Evolutionary conservation across 1,139 yeast genomes (phyloP).

Genomic region (Sugiyamaella japonica): DNA sequence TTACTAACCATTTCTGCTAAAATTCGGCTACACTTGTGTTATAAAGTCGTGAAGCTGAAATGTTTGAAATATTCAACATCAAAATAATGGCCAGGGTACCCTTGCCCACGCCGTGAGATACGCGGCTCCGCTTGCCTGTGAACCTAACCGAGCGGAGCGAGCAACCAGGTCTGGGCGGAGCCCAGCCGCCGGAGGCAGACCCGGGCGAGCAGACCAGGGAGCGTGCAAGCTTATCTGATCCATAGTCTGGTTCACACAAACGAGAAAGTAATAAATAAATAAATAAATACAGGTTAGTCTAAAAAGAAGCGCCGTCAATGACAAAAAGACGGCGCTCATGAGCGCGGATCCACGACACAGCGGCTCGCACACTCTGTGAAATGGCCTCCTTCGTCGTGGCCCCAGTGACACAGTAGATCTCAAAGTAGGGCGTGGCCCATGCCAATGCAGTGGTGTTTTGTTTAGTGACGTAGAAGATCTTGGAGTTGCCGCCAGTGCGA

Average conservation of each 20-base stretch:
- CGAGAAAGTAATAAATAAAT: background rate
- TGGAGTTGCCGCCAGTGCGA: conserved; percentile 28
- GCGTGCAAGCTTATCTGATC: too few relatives aligned
- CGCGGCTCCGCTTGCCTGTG: background rate
- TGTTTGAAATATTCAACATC: too few relatives aligned
- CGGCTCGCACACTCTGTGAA: conserved; percentile 52
- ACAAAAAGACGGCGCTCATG: conserved; percentile 61
- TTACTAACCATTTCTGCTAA: too few relatives aligned
- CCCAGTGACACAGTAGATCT: conserved; percentile 55
- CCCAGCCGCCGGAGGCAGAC: too few relatives aligned
- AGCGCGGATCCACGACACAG: conserved; percentile 57
- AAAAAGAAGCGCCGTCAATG: conserved; percentile 58
- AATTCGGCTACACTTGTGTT: too few relatives aligned
- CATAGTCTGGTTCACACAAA: too few relatives aligned
- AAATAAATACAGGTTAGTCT: conserved; percentile 1
- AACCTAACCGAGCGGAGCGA: too few relatives aligned
- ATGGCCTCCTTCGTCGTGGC: conserved; percentile 49
- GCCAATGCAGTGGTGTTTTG: conserved; percentile 51
- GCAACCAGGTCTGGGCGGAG: too few relatives aligned
- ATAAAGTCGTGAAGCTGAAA: too few relatives aligned
- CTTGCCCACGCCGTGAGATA: background rate
- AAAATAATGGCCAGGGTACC: background rate
- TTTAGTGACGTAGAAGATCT: conserved; percentile 36
- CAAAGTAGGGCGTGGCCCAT: conserved; percentile 59
- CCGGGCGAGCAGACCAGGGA: too few relatives aligned